Conservation (phyloP, 2,329 filamentous ascomycete genomes). For the Ophiostoma angusticollis region DNA sequence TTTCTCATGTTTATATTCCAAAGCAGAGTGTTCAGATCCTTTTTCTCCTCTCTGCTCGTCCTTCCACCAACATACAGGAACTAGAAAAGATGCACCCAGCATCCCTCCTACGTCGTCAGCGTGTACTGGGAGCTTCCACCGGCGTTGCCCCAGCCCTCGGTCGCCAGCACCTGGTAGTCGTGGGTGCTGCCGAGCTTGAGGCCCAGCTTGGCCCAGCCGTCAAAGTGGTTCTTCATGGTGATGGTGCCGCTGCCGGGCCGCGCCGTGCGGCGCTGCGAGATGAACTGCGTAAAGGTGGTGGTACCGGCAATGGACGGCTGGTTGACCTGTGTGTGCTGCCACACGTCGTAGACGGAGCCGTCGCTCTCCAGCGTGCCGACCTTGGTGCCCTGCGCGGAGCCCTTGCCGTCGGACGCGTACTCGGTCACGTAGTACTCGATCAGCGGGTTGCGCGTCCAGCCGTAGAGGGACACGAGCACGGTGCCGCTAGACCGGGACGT, state of each 20-base stretch:
- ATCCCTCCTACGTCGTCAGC: constrained; percentile 10
- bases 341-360: constrained; percentile 24
- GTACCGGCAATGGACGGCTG: constrained; percentile 34
- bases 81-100: too few species aligned
- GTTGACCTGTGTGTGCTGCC: constrained; percentile 25
- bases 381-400: constrained; percentile 19
- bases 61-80: not conserved
- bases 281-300: constrained; percentile 36
- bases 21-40: too few species aligned
- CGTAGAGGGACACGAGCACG: constrained; percentile 24
- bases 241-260: constrained; percentile 33
- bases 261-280: constrained; percentile 32
- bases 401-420: constrained; percentile 20
- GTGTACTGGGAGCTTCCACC: constrained; percentile 21
- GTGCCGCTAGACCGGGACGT: constrained; percentile 17
- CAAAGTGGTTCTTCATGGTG: constrained; percentile 36
- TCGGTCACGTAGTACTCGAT: constrained; percentile 28
- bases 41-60: not conserved
- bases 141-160: constrained; percentile 30
- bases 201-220: constrained; percentile 35
- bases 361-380: constrained; percentile 22
- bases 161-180: constrained; percentile 40
- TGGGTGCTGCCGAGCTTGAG: constrained; percentile 33
- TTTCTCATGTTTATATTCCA: too few species aligned
- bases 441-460: constrained; percentile 26